Conservation (phyloP, 139 green algal species). For the Tetraselmis striata region DNA sequence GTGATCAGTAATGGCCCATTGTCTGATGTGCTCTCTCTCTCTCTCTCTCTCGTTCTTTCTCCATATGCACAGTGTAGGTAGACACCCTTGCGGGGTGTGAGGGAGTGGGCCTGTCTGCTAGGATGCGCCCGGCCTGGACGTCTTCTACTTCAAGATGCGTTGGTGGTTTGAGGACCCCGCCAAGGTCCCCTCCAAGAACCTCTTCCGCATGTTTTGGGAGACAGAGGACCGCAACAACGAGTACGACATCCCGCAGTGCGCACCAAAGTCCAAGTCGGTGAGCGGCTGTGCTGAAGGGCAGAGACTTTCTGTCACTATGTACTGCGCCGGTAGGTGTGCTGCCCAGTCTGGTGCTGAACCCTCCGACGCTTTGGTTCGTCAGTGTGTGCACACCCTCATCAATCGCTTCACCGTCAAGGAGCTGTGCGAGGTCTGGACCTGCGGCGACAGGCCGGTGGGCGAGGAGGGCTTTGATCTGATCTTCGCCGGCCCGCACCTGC, state of each 20-base stretch:
- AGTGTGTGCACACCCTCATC: background rate
- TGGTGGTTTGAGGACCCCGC: background rate
- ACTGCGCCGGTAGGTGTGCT: no score
- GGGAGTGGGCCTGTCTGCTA: no score
- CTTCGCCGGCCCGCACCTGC: conserved; percentile 1
- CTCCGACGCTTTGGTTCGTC: no score
- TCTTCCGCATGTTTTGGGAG: background rate
- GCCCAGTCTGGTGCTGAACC: no score
- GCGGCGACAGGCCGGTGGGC: background rate
- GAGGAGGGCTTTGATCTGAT: background rate
- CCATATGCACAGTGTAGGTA: no score
- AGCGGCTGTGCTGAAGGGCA: no score
- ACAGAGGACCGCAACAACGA: background rate
- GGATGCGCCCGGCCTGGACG: background rate
- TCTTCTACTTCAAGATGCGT: background rate
- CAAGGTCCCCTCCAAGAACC: background rate
- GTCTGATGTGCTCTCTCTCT: no score
- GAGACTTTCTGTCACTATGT: no score
- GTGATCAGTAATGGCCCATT: no score
- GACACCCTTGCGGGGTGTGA: no score
- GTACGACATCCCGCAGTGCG: background rate
- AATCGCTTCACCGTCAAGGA: background rate
- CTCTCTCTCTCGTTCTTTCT: no score
- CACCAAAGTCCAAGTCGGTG: background rate
- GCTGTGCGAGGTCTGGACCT: background rate